phyloP scores from a whole-genome alignment of 2,329 filamentous ascomycete genomes.

The Aspergillus sp. region DNA sequence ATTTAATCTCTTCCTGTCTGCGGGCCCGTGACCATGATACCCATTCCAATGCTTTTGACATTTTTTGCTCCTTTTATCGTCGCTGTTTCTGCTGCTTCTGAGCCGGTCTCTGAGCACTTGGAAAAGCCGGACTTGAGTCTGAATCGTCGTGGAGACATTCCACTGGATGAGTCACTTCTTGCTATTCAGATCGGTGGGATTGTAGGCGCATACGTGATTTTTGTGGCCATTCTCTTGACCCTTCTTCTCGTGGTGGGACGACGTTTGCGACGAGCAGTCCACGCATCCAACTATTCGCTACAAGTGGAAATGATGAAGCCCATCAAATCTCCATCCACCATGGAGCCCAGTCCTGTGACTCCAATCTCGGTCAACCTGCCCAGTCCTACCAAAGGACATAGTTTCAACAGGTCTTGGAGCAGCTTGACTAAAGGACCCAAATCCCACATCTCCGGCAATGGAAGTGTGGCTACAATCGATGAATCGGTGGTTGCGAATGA shows the following conservation, averaged over 20 bases:
- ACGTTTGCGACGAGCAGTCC: conserved; percentile 48
- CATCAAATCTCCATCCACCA: conserved; percentile 19
- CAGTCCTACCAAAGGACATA: conserved; percentile 32
- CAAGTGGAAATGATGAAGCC: conserved; percentile 56
- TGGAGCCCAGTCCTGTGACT: conserved; percentile 31
- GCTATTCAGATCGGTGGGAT: conserved; percentile 81
- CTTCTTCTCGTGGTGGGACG: conserved; percentile 59
- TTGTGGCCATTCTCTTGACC: conserved; percentile 67
- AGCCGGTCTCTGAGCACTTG: conserved; percentile 7
- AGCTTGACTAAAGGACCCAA: conserved; percentile 26
- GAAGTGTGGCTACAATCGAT: conserved; percentile 69
- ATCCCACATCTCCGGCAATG: conserved; percentile 45
- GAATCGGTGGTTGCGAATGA: conserved; percentile 70
- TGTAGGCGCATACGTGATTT: conserved; percentile 75
- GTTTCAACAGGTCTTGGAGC: conserved; percentile 35
- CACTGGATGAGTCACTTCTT: conserved; percentile 59
- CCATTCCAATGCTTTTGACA: conserved; percentile 5
- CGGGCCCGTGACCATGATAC: conserved; percentile 9
- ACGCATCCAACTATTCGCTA: conserved; percentile 48
- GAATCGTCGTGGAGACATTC: conserved; percentile 7
- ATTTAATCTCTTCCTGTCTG: conserved; percentile 14
- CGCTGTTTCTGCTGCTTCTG: conserved; percentile 5
- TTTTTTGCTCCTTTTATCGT: conserved; percentile 5
- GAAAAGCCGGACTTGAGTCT: not conserved
- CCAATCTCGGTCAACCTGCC: conserved; percentile 25